Base-by-base conservation (phyloP, 192 early-diverging fungal genomes). In the Entomortierella parvispora region DNA sequence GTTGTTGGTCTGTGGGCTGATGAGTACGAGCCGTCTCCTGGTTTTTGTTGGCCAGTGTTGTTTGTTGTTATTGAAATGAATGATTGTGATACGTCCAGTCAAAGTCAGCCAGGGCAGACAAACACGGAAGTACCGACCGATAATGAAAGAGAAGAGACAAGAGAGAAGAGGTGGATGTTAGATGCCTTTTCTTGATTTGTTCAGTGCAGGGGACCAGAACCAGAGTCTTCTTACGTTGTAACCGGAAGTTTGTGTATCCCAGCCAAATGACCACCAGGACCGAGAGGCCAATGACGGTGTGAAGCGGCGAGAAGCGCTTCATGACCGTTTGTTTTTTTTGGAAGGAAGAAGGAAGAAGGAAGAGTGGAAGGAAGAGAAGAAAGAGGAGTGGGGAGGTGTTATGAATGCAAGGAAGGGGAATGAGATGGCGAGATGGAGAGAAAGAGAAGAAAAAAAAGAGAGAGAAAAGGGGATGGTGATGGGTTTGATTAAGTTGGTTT, bases 301-400 rank as follows among this genome's bases (percentile, higher is more conserved):
- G 71, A 28, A 74, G 71, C 22, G 71, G 66, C 17, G 71, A 66
- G 58, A 74, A 74, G 37, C 71, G 63, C 17, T 49, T 70, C 22
- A 70, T 50, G 48, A 29, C 57, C 58, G 57, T 74, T 26, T 22
- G 40, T 4, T 48, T 34, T 62, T 8, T 33, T 28, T 47, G 45
- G 33, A 20, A 18, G 15, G 29, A 14, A n/a, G 29, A 45, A 25
- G 29, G 2, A 32, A 2, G 12, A 29, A 11, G n/a, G 20, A 48
- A 20, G 46, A 14, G 18, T 14, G 26, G 46, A 26, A 4, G 33
- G 20, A 23, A 6, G 22, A 51, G n/a, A 20, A 33, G 14, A 26
- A 48, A 44, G 12, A 22, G 29, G 46, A 22, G 60, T 18, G 47
- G 22, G 44, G 22, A 44, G 25, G 51, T 23, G 26, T 37, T 12